Base-by-base conservation (phyloP, 352 stramenopile species). In the Pythium pyrilobum region DNA sequence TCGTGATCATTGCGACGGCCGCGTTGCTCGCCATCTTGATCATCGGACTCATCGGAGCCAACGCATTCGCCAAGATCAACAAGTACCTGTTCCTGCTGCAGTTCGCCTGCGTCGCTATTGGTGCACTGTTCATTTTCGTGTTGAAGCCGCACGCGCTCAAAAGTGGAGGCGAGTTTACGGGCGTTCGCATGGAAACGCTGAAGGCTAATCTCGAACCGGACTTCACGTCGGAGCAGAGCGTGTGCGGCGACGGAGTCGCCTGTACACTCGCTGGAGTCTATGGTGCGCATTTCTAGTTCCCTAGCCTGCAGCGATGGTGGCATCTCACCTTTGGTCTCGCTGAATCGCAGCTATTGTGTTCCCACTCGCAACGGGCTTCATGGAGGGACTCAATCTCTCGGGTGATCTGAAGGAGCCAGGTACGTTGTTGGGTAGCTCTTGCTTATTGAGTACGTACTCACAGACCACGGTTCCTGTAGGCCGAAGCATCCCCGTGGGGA, bases 331-430 rank as follows among this genome's bases (percentile, higher is more conserved):
- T 33, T 43, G 4, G 4, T 23, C 13, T 21, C 13, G 24, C 20
- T n/a, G 23, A 21, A 11, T 8, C 53, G 18, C 25, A 80, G 73
- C 67, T 7, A 81, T 95, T 33, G 75, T 94, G 34, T 95, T 93
- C 47, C 81, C 81, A 31, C 75, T 88, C 6, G 75, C 85, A 18
- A 95, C 83, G 8, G 84, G 84, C 5, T 89, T 92, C 49, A 91
- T 91, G 79, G 82, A 89, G 59, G 82, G 82, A 12, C 62, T 87
- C 3, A 93, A 93, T 47, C 57, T 93, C n/a, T 86, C 71, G 0
- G 82, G 82, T 27, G 82, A 93, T 51, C 55, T 93, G 15, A 77
- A 86, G 43, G 71, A 89, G 56, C 78, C 82, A 36, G 78, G 78
- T 77, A 44, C 16, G 42, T 52, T 21, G 32, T 37, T 37, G 32